Base-by-base conservation (phyloP, 1,284 basidiomycete species). In the Coriolopsis trogii region DNA sequence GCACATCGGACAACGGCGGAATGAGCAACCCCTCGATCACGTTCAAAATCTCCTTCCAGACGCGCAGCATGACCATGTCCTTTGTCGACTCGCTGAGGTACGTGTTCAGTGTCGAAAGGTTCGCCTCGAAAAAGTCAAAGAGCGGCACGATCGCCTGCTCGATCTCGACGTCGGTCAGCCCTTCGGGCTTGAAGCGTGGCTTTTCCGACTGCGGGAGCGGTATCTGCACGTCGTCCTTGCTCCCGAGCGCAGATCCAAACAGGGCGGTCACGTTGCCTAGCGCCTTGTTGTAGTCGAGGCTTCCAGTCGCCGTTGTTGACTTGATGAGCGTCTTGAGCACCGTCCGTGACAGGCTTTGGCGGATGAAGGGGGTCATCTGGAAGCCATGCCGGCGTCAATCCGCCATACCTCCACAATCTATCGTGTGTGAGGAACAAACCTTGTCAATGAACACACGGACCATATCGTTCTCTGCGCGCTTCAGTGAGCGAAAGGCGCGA, bases 101-200 rank as follows among this genome's bases (percentile, higher is more conserved):
- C 12, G 91, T 93, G 63, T 97, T 95, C 42, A 99, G 79, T 5
- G 93, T 95, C 58, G 93, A 90, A 46, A 98, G 80, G 65, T 97
- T 98, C 29, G 89, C 87, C 57, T 99, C 96, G 55, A 99, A 91
- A 73, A 98, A 99, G 69, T 99, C 96, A 65, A 99, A 93, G 18
- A 99, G 74, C 0, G 94, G 90, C 30, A 89, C 74, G 56, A 99
- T 96, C 1, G 95, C 96, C 48, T 89, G 82, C 70, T 99, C 97
- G 61, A 99, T 94, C 71, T 99, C 94, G 26, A 93, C 82, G 64
- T 99, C 97, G 2, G 91, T 92, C 37, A 91, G 77, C 54, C 82
- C 87, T 58, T 87, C 89, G 2, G 88, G 85, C 37, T 84, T 78
- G 31, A 84, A 67, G 40, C 85, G 82, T 38, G 88, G 81, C 66